These are phyloP conservation scores for Penicillium sp. DNA, from an alignment of 2,329 filamentous ascomycete species.

Conservation along the genomic window DNA sequence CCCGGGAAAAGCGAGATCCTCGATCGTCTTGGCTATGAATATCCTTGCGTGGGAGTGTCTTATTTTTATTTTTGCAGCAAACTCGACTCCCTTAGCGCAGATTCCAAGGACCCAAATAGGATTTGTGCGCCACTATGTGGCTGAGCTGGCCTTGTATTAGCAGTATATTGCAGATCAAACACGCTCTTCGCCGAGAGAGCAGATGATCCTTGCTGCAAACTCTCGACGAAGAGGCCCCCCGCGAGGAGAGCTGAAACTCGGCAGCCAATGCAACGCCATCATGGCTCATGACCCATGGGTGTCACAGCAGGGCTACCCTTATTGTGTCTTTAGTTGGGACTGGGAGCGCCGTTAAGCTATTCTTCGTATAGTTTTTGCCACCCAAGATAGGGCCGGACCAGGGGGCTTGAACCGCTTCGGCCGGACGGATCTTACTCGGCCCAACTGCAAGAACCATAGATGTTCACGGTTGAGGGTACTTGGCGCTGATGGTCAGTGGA, in stretches of 20 bases:
- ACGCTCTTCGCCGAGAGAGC: conserved; percentile 6
- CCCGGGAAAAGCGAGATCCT: neutral
- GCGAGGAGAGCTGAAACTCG: conserved; percentile 15
- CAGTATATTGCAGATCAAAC: conserved; percentile 6
- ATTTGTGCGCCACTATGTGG: conserved; percentile 19
- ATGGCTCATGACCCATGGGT: neutral
- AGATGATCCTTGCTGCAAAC: conserved; percentile 8
- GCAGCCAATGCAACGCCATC: neutral
- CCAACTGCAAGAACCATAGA: neutral
- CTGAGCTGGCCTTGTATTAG: conserved; percentile 7
- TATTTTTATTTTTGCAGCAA: neutral
- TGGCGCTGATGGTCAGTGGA: too few species aligned
- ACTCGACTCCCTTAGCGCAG: neutral
- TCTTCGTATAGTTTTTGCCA: conserved; percentile 8
- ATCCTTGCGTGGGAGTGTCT: neutral
- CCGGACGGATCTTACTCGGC: conserved; percentile 4
- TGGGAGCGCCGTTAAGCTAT: neutral
- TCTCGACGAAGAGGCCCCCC: conserved; percentile 2
- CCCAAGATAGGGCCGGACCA: neutral
- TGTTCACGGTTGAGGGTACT: too few species aligned
- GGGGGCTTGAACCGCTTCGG: neutral
- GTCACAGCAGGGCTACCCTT: neutral
- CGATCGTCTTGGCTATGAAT: neutral
- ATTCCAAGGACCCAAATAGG: neutral
- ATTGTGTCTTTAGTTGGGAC: neutral